Evolutionary conservation across 2,329 filamentous ascomycete genomes (phyloP), one percentile per base, ranked within the genome.

Genomic region (Fusarium sp.): DNA sequence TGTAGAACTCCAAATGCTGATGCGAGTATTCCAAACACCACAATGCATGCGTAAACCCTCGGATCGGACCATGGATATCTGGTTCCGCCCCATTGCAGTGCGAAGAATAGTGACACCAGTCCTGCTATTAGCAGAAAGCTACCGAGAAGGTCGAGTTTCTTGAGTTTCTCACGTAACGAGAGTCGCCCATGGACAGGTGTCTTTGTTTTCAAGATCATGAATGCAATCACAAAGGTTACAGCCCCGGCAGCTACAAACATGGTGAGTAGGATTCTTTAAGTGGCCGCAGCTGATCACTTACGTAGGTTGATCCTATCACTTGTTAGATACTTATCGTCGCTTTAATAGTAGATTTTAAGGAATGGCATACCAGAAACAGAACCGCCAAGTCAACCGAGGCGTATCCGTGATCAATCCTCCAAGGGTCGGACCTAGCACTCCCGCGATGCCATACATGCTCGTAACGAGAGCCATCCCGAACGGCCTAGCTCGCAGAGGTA

Each of bases 401-500:
- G 31, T 61, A 46, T 67, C 65, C 2, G 74, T 72, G 18, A 78
- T 73, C 4, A 69, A 69, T 5, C 76, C 76, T 18, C 76, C 76
- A 16, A 78, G 58, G 0, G 76, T 62, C 6, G 76, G 76, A 0
- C 75, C 76, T 5, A 74, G 40, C 1, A 77, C 74, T 4, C 72
- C 67, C 11, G 75, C 74, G 3, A 77, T 61, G 27, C 74, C 75
- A 61, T 74, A 77, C 0, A 73, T 61, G 2, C 69, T 69, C 8
- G 74, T 75, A 25, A 75, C 68, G 29, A 76, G 62, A 25, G 73
- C 75, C 25, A 70, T 73, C 10, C 69, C 73, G 1, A 68, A 70
- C 0, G 76, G 69, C 27, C 76, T 68, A 38, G 75, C 34, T 44
- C 60, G 1, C 73, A 77, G 25, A 66, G 66, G 59, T 76, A 83